phyloP scores from a whole-genome alignment of 192 early-diverging fungal genomes.

The Geranomyces variabilis region DNA sequence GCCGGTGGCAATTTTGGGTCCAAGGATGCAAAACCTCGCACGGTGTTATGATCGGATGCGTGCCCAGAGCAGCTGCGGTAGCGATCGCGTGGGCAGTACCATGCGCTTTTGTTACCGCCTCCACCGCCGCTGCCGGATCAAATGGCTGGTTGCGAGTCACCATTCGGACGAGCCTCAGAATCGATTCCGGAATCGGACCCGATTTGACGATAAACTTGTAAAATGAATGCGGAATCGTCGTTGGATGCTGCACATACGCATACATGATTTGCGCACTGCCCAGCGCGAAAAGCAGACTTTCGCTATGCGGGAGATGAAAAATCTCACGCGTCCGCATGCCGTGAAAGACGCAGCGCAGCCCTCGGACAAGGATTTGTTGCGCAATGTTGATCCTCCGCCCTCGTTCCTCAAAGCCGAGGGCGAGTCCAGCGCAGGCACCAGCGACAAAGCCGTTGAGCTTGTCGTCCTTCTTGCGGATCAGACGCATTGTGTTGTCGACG shows the following conservation, averaged over 20 bases:
- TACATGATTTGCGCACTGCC: conserved; percentile 48
- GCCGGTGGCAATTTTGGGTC: conserved; percentile 28
- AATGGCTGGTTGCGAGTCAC: not conserved
- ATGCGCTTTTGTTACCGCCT: not conserved
- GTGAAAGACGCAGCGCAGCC: conserved; percentile 27
- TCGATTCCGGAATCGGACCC: conserved; percentile 12
- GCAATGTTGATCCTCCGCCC: conserved; percentile 12
- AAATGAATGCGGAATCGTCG: conserved; percentile 46
- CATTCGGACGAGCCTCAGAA: not conserved
- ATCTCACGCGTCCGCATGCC: conserved; percentile 36
- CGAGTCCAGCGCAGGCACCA: conserved; percentile 4
- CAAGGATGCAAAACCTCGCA: conserved; percentile 53
- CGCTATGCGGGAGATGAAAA: conserved; percentile 45
- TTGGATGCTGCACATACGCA: conserved; percentile 45
- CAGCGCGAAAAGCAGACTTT: conserved; percentile 45
- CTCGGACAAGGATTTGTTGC: conserved; percentile 18
- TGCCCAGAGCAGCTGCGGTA: not conserved
- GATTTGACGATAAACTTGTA: conserved; percentile 19
- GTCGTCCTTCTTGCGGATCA: conserved; percentile 9
- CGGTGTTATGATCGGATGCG: conserved; percentile 48
- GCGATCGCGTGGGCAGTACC: conserved; percentile 2
- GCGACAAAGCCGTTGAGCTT: conserved; percentile 26
- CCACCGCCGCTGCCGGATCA: conserved; percentile 7
- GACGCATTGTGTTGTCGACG: not conserved
- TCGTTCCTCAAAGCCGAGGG: conserved; percentile 8